Conservation (phyloP, 306 rosid genomes). For the Gleditsia sinensis region DNA sequence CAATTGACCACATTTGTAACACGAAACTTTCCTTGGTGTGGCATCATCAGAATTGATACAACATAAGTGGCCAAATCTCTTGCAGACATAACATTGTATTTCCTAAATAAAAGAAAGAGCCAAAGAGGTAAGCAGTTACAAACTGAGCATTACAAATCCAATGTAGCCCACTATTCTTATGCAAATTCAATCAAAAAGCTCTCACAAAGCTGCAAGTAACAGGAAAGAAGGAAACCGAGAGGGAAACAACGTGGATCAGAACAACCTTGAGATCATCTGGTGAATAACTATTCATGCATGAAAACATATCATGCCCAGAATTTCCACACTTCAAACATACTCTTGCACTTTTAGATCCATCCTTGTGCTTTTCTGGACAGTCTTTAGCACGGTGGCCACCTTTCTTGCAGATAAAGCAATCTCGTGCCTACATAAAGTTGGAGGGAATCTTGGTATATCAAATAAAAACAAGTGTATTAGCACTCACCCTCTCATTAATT, state of each 20-base stretch:
- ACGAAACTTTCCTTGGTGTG: conserved; percentile 57
- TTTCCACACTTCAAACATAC: conserved; percentile 85
- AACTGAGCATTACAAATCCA: conserved; percentile 19
- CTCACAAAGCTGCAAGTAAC: conserved; percentile 10
- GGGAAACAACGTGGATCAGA: conserved; percentile 8
- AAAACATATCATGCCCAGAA: conserved; percentile 88
- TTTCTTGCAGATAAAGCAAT: conserved; percentile 78
- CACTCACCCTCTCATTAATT: background rate
- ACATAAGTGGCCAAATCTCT: conserved; percentile 83
- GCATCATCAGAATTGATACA: conserved; percentile 51
- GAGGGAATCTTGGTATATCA: background rate
- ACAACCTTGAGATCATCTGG: conserved; percentile 79
- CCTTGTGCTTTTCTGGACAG: conserved; percentile 74
- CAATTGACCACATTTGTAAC: conserved; percentile 81
- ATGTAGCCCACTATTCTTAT: conserved; percentile 1
- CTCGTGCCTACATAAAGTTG: conserved; percentile 51
- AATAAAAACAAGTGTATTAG: background rate
- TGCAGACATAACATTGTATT: conserved; percentile 77
- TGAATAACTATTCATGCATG: conserved; percentile 63
- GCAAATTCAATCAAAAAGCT: conserved; percentile 1
- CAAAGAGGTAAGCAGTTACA: conserved; percentile 12
- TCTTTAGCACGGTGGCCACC: conserved; percentile 82
- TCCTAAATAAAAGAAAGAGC: conserved; percentile 52
- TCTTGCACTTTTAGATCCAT: conserved; percentile 35
- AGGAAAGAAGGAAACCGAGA: background rate